Percentiles rank a stretch among this genome's conserved stretches.
phyloP scores from a whole-genome alignment of 2,329 filamentous ascomycete genomes.

The Colletotrichum incanum region DNA sequence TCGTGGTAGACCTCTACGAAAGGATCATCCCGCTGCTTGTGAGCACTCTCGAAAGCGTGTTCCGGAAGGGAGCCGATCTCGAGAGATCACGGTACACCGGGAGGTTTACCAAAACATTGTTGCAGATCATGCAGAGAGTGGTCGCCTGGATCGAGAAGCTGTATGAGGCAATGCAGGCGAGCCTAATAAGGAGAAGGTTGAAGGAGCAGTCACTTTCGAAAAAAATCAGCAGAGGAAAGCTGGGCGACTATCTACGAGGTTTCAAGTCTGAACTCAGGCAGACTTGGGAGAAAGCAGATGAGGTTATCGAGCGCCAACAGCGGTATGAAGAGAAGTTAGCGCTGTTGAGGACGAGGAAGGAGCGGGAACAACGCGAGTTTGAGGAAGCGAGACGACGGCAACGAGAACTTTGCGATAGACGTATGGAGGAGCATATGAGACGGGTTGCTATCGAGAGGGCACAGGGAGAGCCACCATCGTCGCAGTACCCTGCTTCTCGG shows the following conservation, averaged over 20 bases:
- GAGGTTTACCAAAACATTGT: constrained; percentile 21
- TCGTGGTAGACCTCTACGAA: constrained; percentile 13
- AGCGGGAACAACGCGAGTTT: constrained; percentile 4
- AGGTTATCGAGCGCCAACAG: constrained; percentile 4
- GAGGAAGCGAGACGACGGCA: constrained; percentile 26
- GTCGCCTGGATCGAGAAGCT: constrained; percentile 22
- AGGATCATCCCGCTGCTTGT: constrained; percentile 30
- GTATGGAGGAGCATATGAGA: constrained; percentile 5
- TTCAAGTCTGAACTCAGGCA: constrained; percentile 22
- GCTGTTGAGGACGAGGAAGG: not conserved
- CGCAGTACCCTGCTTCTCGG: not conserved
- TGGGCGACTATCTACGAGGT: not conserved
- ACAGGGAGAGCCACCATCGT: not conserved
- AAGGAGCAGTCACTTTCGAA: constrained; percentile 1
- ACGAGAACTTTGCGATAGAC: constrained; percentile 31
- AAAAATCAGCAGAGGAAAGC: constrained; percentile 9
- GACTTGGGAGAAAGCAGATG: not conserved
- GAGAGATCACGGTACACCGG: constrained; percentile 5
- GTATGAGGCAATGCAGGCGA: constrained; percentile 24
- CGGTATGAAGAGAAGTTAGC: constrained; percentile 5
- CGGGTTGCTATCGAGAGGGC: not conserved
- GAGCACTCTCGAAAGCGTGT: constrained; percentile 14
- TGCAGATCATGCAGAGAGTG: constrained; percentile 39
- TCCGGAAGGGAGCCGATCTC: constrained; percentile 14
- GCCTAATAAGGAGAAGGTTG: constrained; percentile 4